Conservation (phyloP, 2,329 filamentous ascomycete genomes). For the Aspergillus transmontanensis region DNA sequence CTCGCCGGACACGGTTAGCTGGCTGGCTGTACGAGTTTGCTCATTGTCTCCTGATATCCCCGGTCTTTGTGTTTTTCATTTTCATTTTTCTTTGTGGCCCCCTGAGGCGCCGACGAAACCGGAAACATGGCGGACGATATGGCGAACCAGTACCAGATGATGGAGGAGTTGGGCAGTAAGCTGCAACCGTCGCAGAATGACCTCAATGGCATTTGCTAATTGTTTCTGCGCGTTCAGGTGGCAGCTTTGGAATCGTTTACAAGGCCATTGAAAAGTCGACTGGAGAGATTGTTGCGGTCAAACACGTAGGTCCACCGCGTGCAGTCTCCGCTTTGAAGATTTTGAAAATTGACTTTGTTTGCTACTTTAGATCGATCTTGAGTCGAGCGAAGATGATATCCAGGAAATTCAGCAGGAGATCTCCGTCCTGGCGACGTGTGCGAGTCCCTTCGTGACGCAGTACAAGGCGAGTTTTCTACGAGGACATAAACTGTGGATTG, state of each 20-base stretch:
- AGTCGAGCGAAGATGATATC: constrained; percentile 97
- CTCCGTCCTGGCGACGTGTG: constrained; percentile 89
- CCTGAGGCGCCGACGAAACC: constrained; percentile 13
- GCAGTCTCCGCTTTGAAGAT: background rate
- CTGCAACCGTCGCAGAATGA: constrained; percentile 26
- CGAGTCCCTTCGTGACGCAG: constrained; percentile 89
- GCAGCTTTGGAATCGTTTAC: constrained; percentile 95
- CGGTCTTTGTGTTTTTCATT: constrained; percentile 11
- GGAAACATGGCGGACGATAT: constrained; percentile 54
- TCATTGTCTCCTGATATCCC: constrained; percentile 12
- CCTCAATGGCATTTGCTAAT: constrained; percentile 20
- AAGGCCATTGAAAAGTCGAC: constrained; percentile 91
- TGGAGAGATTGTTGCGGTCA: constrained; percentile 93
- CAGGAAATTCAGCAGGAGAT: constrained; percentile 98
- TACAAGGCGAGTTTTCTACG: constrained; percentile 97
- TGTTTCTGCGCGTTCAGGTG: constrained; percentile 57
- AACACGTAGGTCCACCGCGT: constrained; percentile 69
- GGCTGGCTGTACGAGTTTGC: constrained; percentile 16
- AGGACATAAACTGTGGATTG: constrained; percentile 97
- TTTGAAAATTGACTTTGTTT: constrained; percentile 7
- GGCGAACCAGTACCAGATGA: constrained; percentile 86
- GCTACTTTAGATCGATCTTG: constrained; percentile 80
- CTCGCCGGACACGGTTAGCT: constrained; percentile 18
- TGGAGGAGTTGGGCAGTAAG: constrained; percentile 94
- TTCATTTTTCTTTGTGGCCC: constrained; percentile 12